Conservation (phyloP, 2,329 filamentous ascomycete species). For the Thermoascus crustaceus region DNA sequence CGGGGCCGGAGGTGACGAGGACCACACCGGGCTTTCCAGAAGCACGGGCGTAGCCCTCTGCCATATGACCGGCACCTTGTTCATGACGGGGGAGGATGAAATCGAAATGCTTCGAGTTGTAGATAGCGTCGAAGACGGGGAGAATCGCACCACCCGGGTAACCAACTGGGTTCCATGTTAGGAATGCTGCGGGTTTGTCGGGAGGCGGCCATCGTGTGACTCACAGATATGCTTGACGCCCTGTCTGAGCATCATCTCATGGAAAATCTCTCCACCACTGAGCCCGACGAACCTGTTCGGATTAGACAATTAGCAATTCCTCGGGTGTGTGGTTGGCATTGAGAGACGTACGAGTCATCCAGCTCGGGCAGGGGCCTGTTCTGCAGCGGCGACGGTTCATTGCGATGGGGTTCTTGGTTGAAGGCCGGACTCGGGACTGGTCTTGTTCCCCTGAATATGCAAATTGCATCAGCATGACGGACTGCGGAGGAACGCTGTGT, state of each 20-base stretch:
- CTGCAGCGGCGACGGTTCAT: slow-evolving; percentile 61
- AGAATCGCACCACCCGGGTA: slow-evolving; percentile 96
- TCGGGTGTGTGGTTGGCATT: background rate
- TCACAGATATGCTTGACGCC: slow-evolving; percentile 88
- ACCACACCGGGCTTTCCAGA: slow-evolving; percentile 93
- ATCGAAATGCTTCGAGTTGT: slow-evolving; percentile 94
- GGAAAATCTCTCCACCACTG: slow-evolving; percentile 93
- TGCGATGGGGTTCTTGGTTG: slow-evolving; percentile 46
- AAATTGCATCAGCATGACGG: background rate
- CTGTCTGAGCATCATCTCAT: slow-evolving; percentile 97
- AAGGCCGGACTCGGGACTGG: slow-evolving; percentile 55
- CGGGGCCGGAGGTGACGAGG: slow-evolving; percentile 90
- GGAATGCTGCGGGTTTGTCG: background rate
- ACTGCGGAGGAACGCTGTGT: background rate
- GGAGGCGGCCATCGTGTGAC: slow-evolving; percentile 32
- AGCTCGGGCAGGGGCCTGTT: slow-evolving; percentile 54
- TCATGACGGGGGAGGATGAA: slow-evolving; percentile 94
- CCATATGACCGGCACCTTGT: slow-evolving; percentile 98
- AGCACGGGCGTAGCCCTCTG: slow-evolving; percentile 89
- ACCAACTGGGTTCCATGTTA: slow-evolving; percentile 48
- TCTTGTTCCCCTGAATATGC: slow-evolving; percentile 43
- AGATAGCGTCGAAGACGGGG: slow-evolving; percentile 96
- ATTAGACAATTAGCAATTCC: slow-evolving; percentile 10
- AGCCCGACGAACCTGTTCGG: slow-evolving; percentile 72
- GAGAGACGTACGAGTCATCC: slow-evolving; percentile 66